Percentiles rank a stretch among this genome's conserved stretches.
Evolutionary conservation across 176 grass and related monocot species (phyloP).

Genomic region (Musa acuminata): DNA sequence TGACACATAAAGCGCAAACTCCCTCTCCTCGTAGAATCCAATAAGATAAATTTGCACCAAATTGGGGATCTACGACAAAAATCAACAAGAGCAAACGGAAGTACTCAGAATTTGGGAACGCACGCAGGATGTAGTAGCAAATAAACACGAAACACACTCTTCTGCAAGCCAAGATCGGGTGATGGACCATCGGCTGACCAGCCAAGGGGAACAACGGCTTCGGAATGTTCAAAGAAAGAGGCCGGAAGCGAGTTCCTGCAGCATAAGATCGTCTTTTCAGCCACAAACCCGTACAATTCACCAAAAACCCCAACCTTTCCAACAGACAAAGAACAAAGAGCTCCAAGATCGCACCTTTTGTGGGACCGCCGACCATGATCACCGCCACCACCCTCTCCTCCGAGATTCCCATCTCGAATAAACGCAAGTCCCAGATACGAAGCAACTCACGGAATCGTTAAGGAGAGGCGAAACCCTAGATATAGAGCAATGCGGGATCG

Average conservation of each 20-base stretch:
- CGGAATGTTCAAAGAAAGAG: constrained; percentile 86
- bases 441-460: not conserved
- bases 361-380: constrained; percentile 97
- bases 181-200: constrained; percentile 95
- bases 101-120: not conserved
- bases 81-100: not conserved
- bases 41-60: constrained; percentile 97
- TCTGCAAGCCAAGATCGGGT: constrained; percentile 78
- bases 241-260: constrained; percentile 86
- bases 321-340: not conserved
- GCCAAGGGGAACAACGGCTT: constrained; percentile 97
- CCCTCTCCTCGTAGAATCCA: constrained; percentile 91
- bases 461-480: not conserved
- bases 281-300: constrained; percentile 7
- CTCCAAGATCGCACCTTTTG: constrained; percentile 44
- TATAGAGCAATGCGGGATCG: not conserved
- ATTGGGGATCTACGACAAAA: constrained; percentile 67
- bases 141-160: constrained; percentile 26
- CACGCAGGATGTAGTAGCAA: not conserved
- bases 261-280: not conserved
- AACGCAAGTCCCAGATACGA: not conserved
- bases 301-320: not conserved
- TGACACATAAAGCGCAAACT: constrained; percentile 91
- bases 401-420: constrained; percentile 48
- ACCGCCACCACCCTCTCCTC: constrained; percentile 83